Evolutionary conservation across 768 basidiomycete species (phyloP).

Genomic region (Boletus rufocinnamomeus): DNA sequence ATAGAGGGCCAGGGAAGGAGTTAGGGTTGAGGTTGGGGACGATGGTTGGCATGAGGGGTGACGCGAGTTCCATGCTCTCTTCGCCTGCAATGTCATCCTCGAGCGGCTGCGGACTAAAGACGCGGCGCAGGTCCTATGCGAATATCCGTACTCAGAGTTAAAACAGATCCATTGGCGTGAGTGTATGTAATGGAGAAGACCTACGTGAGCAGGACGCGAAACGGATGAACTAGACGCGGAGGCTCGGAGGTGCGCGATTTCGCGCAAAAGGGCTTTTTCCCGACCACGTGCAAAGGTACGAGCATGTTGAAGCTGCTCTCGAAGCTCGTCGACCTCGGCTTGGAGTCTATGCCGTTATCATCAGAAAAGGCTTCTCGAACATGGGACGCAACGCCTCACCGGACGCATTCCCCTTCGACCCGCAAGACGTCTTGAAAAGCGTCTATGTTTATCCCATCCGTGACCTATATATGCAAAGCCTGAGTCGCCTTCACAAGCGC

Average conservation of each 20-base stretch:
- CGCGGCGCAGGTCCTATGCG: conserved; percentile 6
- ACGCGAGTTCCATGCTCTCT: conserved; percentile 54
- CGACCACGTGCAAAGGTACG: conserved; percentile 28
- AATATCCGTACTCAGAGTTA: not conserved
- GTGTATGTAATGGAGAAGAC: not conserved
- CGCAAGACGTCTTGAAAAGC: conserved; percentile 28
- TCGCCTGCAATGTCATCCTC: conserved; percentile 40
- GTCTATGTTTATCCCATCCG: conserved; percentile 18
- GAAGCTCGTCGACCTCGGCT: conserved; percentile 30
- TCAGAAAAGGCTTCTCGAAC: not conserved
- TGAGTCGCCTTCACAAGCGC: not conserved
- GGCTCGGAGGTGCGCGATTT: conserved; percentile 28
- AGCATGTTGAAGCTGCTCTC: conserved; percentile 32
- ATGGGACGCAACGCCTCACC: conserved; percentile 25
- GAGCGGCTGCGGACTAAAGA: conserved; percentile 25
- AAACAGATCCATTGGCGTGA: not conserved
- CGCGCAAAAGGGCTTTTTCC: conserved; percentile 37
- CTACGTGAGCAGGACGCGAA: conserved; percentile 6
- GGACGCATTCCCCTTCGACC: conserved; percentile 39
- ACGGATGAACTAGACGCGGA: conserved; percentile 4
- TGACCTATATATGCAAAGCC: conserved; percentile 9
- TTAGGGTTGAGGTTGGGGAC: conserved; percentile 4
- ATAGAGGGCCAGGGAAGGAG: conserved; percentile 2
- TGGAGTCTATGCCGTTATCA: conserved; percentile 30
- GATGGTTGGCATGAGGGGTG: conserved; percentile 46